Percentiles rank a stretch among this genome's conserved stretches.
Evolutionary conservation across 129 eudicot genomes (phyloP).

Genomic region (Flaveria robusta): DNA sequence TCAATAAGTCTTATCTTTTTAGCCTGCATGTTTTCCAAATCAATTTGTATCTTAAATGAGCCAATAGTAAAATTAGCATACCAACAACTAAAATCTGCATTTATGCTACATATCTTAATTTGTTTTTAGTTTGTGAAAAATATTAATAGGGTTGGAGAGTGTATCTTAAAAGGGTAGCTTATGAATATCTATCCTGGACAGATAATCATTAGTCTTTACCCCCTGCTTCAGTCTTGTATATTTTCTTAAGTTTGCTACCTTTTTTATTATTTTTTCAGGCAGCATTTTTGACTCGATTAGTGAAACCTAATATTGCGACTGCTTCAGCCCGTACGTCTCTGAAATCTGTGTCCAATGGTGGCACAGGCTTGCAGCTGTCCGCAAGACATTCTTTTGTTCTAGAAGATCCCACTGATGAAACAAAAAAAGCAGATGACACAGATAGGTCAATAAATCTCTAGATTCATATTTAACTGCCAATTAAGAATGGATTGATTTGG

Average conservation of each 20-base stretch:
- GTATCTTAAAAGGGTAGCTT: not conserved
- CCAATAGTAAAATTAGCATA: not conserved
- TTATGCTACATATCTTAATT: not conserved
- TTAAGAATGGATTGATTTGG: constrained; percentile 1
- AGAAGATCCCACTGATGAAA: constrained; percentile 72
- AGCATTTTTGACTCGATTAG: constrained; percentile 70
- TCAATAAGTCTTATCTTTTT: not conserved
- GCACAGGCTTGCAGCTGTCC: constrained; percentile 70
- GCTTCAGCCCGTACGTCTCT: constrained; percentile 66
- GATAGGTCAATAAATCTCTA: constrained; percentile 53
- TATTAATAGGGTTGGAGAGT: not conserved
- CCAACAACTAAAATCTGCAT: not conserved
- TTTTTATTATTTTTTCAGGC: constrained; percentile 51
- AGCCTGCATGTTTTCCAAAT: not conserved
- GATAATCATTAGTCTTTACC: not conserved
- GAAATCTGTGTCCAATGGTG: constrained; percentile 53
- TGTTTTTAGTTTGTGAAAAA: not conserved
- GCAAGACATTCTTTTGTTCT: constrained; percentile 76
- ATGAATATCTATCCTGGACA: not conserved
- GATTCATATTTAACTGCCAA: constrained; percentile 13
- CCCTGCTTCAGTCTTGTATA: constrained; percentile 6
- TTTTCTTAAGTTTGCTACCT: constrained; percentile 21
- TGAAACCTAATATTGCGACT: constrained; percentile 69
- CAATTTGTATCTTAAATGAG: not conserved
- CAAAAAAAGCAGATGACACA: constrained; percentile 41